Conservation (phyloP, 768 basidiomycete genomes). For the Boletus pseudo-olivaceus region DNA sequence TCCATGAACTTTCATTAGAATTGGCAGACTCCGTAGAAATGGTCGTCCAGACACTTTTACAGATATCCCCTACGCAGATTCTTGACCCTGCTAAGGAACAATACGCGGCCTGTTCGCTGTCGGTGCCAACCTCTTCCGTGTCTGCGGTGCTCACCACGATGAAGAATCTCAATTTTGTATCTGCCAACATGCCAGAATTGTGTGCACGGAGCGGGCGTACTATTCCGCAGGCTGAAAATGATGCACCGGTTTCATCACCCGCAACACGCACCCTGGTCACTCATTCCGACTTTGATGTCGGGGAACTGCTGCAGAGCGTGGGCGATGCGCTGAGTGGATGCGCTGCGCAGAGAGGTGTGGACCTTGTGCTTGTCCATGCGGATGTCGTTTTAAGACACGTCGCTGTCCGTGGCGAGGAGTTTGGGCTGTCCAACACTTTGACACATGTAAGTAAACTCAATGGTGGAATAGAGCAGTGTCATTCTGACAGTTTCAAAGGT, state of each 20-base stretch:
- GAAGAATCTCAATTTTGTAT: constrained; percentile 92
- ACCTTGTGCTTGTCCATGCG: constrained; percentile 86
- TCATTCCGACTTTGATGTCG: constrained; percentile 80
- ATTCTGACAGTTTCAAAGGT: constrained; percentile 48
- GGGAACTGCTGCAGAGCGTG: constrained; percentile 84
- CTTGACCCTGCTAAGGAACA: constrained; percentile 93
- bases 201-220: constrained; percentile 17
- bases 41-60: constrained; percentile 87
- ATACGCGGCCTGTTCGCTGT: constrained; percentile 83
- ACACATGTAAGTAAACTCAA: constrained; percentile 65
- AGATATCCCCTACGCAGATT: constrained; percentile 85
- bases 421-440: constrained; percentile 74
- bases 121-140: constrained; percentile 83
- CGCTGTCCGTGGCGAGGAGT: constrained; percentile 81
- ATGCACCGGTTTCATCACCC: constrained; percentile 18
- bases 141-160: constrained; percentile 87
- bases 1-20: constrained; percentile 77
- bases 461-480: not conserved
- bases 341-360: constrained; percentile 80
- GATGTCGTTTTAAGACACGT: constrained; percentile 87
- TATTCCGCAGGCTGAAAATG: constrained; percentile 15
- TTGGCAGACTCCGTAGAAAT: constrained; percentile 89
- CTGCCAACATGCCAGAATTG: constrained; percentile 67
- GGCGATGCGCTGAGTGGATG: constrained; percentile 85
- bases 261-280: constrained; percentile 14